Conservation (phyloP, 2,329 filamentous ascomycete genomes). For the Tolypocladium tropicale region DNA sequence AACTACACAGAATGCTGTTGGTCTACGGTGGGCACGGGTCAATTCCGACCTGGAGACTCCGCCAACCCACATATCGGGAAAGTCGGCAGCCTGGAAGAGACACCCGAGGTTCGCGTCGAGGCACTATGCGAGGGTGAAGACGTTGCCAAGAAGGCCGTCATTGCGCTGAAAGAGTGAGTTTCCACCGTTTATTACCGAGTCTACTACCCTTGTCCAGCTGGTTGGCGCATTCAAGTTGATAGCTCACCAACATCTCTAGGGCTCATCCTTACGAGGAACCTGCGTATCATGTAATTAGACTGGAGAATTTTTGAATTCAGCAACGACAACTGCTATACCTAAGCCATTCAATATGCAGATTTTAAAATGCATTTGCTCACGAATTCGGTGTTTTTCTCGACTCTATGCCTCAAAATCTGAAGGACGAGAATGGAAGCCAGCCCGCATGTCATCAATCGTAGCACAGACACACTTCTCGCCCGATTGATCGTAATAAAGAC, state of each 20-base stretch:
- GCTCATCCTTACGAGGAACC: neutral
- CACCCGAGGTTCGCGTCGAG: slow-evolving; percentile 53
- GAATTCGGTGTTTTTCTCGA: too few species aligned
- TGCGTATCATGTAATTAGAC: neutral
- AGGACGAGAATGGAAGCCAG: too few species aligned
- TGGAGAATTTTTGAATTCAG: neutral
- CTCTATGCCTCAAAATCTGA: too few species aligned
- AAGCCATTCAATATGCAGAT: too few species aligned
- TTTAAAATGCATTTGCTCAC: too few species aligned
- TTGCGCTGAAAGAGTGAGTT: neutral
- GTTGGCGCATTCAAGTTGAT: neutral
- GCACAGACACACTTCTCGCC: too few species aligned
- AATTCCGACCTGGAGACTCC: slow-evolving; percentile 52
- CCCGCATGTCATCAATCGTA: too few species aligned
- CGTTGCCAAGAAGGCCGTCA: neutral
- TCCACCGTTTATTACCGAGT: neutral
- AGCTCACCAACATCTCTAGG: neutral
- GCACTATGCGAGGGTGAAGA: slow-evolving; percentile 42
- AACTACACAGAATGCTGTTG: slow-evolving; percentile 47
- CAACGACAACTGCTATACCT: too few species aligned
- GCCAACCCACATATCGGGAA: slow-evolving; percentile 55
- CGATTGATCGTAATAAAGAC: too few species aligned
- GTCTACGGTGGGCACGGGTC: slow-evolving; percentile 43
- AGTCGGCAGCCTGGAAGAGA: slow-evolving; percentile 45
- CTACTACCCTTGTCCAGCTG: neutral